Evolutionary conservation across 192 early-diverging fungal species (phyloP), one percentile per base, ranked within the genome.

Genomic region (Coemansia sp.): DNA sequence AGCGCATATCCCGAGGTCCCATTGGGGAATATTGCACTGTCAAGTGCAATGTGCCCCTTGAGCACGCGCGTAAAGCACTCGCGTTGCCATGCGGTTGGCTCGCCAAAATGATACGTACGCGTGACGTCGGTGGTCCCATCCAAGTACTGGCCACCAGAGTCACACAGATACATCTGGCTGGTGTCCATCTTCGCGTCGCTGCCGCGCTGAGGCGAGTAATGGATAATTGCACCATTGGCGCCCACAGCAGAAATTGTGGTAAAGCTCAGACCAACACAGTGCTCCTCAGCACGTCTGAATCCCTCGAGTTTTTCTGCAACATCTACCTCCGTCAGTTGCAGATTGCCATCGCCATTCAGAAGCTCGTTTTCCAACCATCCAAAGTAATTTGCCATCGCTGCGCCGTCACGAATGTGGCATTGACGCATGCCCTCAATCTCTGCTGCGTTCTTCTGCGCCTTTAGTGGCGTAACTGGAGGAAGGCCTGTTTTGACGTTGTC

Each of bases 51-150:
- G 65, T 99, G 97, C 31, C 97, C 97, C 82, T 99, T 94, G 24
- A 99, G 84, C 62, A 99, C 97, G n/a, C 95, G 88, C 9, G 97
- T 99, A 76, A 92, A 97, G 73, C 91, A 91, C 56, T 94, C 89
- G 75, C 88, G 93, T 75, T 99, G 90, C 78, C 89, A 86, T 3
- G 76, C 87, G 7, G 88, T 88, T 21, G 95, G 95, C 30, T 83
- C 81, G 41, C 89, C 88, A 82, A 97, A 96, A 74, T 97, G 94
- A 21, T 89, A 67, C 1, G 97, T 99, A 54, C 97, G 90, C 4
- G 97, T 99, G n/a, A 92, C 88, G 77, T 99, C 97, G 1, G 96
- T 98, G 19, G 96, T 98, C 53, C 96, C 96, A 60, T 98, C 94
- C 63, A 70, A 83, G 85, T 93, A 99, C 81, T 99, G 97, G 61